Percentiles rank a stretch among this genome's conserved stretches.
phyloP scores from a whole-genome alignment of 768 basidiomycete species.

The Paxillus rubicundulus region DNA sequence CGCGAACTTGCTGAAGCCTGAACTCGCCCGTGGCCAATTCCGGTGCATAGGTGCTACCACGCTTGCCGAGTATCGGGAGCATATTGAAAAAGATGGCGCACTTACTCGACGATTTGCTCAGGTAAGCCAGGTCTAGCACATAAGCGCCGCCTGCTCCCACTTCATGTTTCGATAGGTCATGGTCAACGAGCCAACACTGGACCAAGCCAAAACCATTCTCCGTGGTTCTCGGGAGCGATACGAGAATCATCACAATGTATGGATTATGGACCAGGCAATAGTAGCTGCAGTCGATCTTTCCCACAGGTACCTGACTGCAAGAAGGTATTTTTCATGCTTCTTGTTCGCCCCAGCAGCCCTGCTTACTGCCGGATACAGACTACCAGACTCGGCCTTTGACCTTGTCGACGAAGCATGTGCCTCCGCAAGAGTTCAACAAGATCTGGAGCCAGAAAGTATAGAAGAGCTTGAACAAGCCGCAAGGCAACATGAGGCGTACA shows the following conservation, averaged over 20 bases:
- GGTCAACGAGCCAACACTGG: constrained; percentile 6
- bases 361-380: background rate
- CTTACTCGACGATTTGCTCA: constrained; percentile 9
- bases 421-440: constrained; percentile 6
- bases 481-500: background rate
- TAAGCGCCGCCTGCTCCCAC: background rate
- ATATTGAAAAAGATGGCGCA: constrained; percentile 10
- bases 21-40: constrained; percentile 9
- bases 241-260: constrained; percentile 3
- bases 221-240: constrained; percentile 8
- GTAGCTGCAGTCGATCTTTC: constrained; percentile 5
- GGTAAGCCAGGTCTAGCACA: background rate
- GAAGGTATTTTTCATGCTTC: constrained; percentile 2
- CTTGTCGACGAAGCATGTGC: constrained; percentile 9
- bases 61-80: constrained; percentile 5
- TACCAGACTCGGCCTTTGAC: constrained; percentile 8
- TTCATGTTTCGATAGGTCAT: background rate
- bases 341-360: too few species aligned
- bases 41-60: constrained; percentile 8
- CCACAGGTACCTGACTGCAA: constrained; percentile 7
- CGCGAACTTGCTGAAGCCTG: constrained; percentile 7
- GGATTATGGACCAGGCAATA: constrained; percentile 8
- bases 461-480: constrained; percentile 1
- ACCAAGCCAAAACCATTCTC: constrained; percentile 7
- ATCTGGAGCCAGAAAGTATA: constrained; percentile 2